Evolutionary conservation across 495 filamentous ascomycete genomes (phyloP), one percentile per base, ranked within the genome.

Genomic region (Neurospora cerealis): DNA sequence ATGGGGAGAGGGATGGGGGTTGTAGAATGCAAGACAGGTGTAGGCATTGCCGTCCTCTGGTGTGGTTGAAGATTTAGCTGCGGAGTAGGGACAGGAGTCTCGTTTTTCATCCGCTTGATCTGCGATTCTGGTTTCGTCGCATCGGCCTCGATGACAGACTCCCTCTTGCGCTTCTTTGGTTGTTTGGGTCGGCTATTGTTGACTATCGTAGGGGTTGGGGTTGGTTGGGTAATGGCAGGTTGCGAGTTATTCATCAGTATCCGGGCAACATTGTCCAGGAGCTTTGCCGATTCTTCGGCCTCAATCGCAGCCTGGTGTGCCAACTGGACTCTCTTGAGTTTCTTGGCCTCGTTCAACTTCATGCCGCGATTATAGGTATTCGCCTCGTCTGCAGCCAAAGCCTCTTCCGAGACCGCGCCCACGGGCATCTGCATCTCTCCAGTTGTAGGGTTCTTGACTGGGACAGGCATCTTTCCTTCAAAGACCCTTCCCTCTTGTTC

Each of bases 321-420:
- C 81, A 92, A 78, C 72, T 87, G 86, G 81, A 95, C 93, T 66
- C 91, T 89, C 85, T 96, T 97, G 70, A 93, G 84, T 78, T 96
- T 97, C 85, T 97, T 97, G 7, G 93, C 93, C 78, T 97, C 93
- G 79, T 97, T 97, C 69, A 97, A 80, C 77, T 93, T 93, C 93
- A 97, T 97, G 9, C 93, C 94, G 24, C 92, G 88, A 79, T 97
- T 97, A 79, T 89, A 93, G 32, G 93, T 76, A 41, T 86, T 83
- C 70, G 86, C 83, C 73, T 90, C 89, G 34, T 88, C 84, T 17
- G 83, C 84, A 10, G 81, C 81, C 69, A 87, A 74, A 24, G 86
- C 83, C 39, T 87, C 86, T 36, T 84, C 71, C 66, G 84, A 85
- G 44, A 88, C 82, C 5, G 86, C 84, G 38, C 87, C 87, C 69